Evolutionary conservation across 106 monocot genomes (phyloP).

Genomic region (Phalaenopsis equestris): DNA sequence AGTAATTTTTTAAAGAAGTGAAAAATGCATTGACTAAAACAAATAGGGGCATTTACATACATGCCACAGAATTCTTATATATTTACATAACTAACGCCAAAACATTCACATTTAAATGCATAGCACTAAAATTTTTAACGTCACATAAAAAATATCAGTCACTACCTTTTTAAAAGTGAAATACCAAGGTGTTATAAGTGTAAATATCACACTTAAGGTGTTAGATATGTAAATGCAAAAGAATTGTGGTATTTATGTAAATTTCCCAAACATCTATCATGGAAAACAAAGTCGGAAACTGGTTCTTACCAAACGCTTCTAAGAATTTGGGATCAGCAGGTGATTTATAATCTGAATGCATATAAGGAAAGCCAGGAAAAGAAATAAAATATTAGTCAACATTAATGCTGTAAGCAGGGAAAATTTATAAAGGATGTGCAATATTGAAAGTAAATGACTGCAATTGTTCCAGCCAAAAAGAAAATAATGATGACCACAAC

Average conservation of each 20-base stretch:
- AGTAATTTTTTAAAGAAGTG: not conserved
- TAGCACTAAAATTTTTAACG: too few species aligned
- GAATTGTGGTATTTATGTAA: too few species aligned
- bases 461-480: not conserved
- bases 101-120: too few species aligned
- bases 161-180: too few species aligned
- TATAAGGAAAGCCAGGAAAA: conserved; percentile 4
- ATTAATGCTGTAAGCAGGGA: not conserved
- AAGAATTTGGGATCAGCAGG: conserved; percentile 62
- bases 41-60: not conserved
- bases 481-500: not conserved
- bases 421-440: not conserved
- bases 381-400: not conserved
- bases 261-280: not conserved
- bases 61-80: too few species aligned
- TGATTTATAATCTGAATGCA: conserved; percentile 56
- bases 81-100: too few species aligned
- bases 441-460: not conserved
- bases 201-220: too few species aligned
- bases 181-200: too few species aligned
- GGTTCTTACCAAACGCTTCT: conserved; percentile 60
- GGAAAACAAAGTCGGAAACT: not conserved
- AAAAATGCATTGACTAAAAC: not conserved
- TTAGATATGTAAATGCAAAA: too few species aligned
- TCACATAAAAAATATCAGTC: too few species aligned